Conservation (phyloP, 352 stramenopile species). For the Saprolegnia diclina region DNA sequence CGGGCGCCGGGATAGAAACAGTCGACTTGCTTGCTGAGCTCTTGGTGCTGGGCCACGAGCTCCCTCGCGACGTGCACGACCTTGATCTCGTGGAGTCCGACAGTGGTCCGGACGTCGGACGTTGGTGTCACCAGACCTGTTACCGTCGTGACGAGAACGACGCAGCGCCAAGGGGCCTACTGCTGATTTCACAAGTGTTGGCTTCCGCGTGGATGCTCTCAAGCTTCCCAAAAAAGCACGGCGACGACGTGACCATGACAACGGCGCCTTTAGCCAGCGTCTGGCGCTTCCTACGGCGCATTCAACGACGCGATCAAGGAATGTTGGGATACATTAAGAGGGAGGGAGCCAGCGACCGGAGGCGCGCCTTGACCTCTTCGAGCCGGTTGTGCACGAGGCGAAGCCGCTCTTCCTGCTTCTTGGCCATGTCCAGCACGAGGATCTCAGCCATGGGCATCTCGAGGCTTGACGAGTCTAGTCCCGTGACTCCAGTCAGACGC, state of each 20-base stretch:
- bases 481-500: not conserved
- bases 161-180: not conserved
- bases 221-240: constrained; percentile 1
- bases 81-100: not conserved
- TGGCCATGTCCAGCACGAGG: not conserved
- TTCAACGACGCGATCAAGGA: not conserved
- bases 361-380: not conserved
- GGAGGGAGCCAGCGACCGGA: not conserved
- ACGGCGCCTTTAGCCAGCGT: not conserved
- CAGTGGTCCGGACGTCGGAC: not conserved
- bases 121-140: not conserved
- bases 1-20: constrained; percentile 10
- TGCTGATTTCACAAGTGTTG: constrained; percentile 4
- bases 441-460: constrained; percentile 5
- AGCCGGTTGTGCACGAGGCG: not conserved
- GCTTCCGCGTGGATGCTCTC: not conserved
- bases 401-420: constrained; percentile 2
- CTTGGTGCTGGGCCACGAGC: not conserved
- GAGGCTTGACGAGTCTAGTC: not conserved
- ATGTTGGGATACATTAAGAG: not conserved
- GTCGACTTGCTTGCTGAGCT: constrained; percentile 15
- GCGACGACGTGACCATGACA: not conserved
- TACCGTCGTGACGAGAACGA: not conserved
- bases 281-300: not conserved
- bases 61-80: not conserved